phyloP scores from a whole-genome alignment of 805 yeast species.

The Candida multigemmis region DNA sequence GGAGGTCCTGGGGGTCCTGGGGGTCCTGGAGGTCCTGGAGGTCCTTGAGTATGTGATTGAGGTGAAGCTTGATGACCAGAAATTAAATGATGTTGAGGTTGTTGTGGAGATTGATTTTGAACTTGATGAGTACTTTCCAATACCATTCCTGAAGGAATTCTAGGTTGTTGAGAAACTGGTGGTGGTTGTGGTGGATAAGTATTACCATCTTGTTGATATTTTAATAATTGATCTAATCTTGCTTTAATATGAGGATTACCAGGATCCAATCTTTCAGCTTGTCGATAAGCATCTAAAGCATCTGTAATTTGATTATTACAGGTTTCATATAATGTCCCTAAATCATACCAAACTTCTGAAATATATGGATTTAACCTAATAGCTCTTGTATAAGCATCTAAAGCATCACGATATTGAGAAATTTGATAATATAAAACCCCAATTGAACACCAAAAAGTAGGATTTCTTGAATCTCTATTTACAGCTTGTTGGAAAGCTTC shows the following conservation, averaged over 20 bases:
- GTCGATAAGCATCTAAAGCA: slow-evolving; percentile 93
- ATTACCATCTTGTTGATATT: slow-evolving; percentile 62
- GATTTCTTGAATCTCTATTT: slow-evolving; percentile 91
- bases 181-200: slow-evolving; percentile 58
- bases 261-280: slow-evolving; percentile 94
- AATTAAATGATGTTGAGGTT: slow-evolving; percentile 4
- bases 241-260: slow-evolving; percentile 91
- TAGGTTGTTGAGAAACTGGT: slow-evolving; percentile 55
- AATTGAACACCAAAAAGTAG: slow-evolving; percentile 95
- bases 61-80: slow-evolving; percentile 2
- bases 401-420: slow-evolving; percentile 90
- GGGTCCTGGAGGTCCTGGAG: slow-evolving; percentile 1
- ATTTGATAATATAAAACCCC: slow-evolving; percentile 96
- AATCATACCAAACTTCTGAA: slow-evolving; percentile 97
- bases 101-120: slow-evolving; percentile 11
- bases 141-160: slow-evolving; percentile 57
- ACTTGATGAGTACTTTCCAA: slow-evolving; percentile 34
- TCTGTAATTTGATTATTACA: slow-evolving; percentile 93
- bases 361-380: slow-evolving; percentile 92
- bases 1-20: slow-evolving; percentile 2
- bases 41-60: slow-evolving; percentile 3
- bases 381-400: slow-evolving; percentile 96
- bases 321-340: slow-evolving; percentile 94
- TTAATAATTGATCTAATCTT: slow-evolving; percentile 76
- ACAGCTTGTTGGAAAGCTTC: slow-evolving; percentile 99